These are phyloP conservation scores for Colletotrichum sojae DNA, from an alignment of 2,329 filamentous ascomycete species.

Conservation along the genomic window DNA sequence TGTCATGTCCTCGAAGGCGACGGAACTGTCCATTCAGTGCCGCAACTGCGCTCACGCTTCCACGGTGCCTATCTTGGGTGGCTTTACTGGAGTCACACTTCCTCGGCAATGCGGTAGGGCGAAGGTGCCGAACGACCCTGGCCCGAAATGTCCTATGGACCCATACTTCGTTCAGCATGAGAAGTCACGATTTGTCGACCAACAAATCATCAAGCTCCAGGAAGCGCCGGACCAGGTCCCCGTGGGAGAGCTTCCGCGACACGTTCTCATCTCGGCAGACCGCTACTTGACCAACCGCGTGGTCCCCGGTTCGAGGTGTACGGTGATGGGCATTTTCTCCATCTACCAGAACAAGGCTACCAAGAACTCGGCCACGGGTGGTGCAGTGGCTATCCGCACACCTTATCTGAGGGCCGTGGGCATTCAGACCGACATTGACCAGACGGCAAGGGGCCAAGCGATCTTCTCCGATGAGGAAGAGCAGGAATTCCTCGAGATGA, in stretches of 20 bases:
- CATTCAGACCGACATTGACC: constrained; percentile 90
- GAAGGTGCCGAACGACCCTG: constrained; percentile 75
- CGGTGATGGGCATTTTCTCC: constrained; percentile 96
- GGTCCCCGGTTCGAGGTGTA: constrained; percentile 94
- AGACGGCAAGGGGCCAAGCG: constrained; percentile 86
- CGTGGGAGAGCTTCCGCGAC: constrained; percentile 93
- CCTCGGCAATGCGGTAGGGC: constrained; percentile 81
- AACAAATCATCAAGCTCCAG: constrained; percentile 97
- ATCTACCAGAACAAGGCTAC: constrained; percentile 95
- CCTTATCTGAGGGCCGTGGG: constrained; percentile 95
- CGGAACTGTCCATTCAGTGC: constrained; percentile 87
- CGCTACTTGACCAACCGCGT: constrained; percentile 95
- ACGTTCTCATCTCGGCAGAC: constrained; percentile 97
- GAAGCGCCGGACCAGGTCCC: constrained; percentile 98
- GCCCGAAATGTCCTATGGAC: constrained; percentile 88
- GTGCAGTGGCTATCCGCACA: constrained; percentile 94
- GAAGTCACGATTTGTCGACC: constrained; percentile 94
- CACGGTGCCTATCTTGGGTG: constrained; percentile 81
- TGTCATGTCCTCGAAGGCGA: constrained; percentile 96
- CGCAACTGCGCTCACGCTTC: constrained; percentile 84
- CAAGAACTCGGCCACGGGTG: constrained; percentile 79
- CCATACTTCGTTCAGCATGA: constrained; percentile 98
- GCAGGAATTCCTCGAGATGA: constrained; percentile 94
- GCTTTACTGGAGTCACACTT: constrained; percentile 89
- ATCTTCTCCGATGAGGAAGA: constrained; percentile 96